Evolutionary conservation across 2,329 filamentous ascomycete species (phyloP).

Genomic region (Curvularia lunata): DNA sequence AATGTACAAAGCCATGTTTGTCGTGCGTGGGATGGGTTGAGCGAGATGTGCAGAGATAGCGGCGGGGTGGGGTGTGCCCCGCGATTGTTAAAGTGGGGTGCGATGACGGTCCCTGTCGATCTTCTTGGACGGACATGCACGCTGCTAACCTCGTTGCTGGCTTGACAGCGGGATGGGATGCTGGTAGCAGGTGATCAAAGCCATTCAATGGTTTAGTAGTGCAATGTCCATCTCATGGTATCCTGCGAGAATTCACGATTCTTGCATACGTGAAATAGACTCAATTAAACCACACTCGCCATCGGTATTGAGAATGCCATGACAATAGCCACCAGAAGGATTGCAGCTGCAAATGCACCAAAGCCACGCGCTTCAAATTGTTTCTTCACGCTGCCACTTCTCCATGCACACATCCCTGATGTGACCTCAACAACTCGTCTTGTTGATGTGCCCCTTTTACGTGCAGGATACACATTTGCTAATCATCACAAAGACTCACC

Average conservation of each 20-base stretch:
- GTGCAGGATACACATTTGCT: neutral
- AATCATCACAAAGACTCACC: neutral
- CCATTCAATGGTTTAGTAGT: too few relatives aligned
- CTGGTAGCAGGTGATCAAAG: neutral
- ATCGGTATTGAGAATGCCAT: neutral
- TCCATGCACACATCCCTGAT: neutral
- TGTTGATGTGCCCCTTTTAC: neutral
- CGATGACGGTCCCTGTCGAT: conserved; percentile 8
- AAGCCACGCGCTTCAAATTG: neutral
- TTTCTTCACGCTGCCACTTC: neutral
- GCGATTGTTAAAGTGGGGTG: conserved; percentile 20
- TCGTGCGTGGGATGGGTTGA: conserved; percentile 16
- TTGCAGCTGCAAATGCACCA: neutral
- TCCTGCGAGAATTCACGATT: neutral
- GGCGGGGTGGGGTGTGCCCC: conserved; percentile 21
- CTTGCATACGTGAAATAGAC: neutral
- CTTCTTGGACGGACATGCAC: neutral
- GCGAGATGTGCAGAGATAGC: conserved; percentile 15
- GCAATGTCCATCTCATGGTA: too few relatives aligned
- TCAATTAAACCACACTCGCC: neutral
- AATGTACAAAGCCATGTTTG: conserved; percentile 20
- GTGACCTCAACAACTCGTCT: neutral
- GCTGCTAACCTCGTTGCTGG: too few relatives aligned
- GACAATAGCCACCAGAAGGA: neutral
- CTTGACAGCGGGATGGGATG: neutral